Base-by-base conservation (phyloP, 495 filamentous ascomycete species). In the Sporormia fimetaria region DNA sequence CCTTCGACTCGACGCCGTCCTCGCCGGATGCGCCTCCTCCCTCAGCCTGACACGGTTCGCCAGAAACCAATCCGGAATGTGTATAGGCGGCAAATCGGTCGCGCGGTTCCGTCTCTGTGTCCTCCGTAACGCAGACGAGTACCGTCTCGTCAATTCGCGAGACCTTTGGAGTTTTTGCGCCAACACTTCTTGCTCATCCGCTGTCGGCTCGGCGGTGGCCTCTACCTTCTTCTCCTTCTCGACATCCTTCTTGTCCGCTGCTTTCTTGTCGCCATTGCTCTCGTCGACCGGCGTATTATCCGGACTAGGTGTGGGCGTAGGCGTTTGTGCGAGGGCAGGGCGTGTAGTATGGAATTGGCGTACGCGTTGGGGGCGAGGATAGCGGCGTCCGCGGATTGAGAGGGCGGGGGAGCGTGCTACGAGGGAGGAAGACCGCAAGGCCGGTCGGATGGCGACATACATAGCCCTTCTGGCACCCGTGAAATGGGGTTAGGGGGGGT, bases 41-140 rank as follows among this genome's bases (percentile, higher is more conserved):
- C 35, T 25, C 12, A 67, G 38, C 2, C 28, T 40, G 2, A 68
- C 57, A 49, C 64, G 63, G 8, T 47, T 20, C 25, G 53, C 47
- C 10, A 66, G 29, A 28, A 69, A 67, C 63, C 66, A 67, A 10
- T 55, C 42, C 10, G 66, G 66, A 22, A 69, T 40, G 16, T 35
- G 33, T 24, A 55, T 21, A 1, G 51, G 47, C 15, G 51, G 51
- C 10, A 54, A 25, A 26, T 49, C 51, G 25, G 42, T 44, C 3
- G 51, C 33, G 8, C 50, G 44, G 22, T 49, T 49, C 15, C 45
- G 34, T 12, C 45, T 24, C 33, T 54, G 51, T 26, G 45, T 31
- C 4, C 51, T 40, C 32, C 32, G 37, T 6, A 54, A 23, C 10
- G 51, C 51, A 11, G 51, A 49, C 12, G 42, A 31, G 23, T 49